phyloP scores from a whole-genome alignment of 306 rosid species.

The Quercus gilva region DNA sequence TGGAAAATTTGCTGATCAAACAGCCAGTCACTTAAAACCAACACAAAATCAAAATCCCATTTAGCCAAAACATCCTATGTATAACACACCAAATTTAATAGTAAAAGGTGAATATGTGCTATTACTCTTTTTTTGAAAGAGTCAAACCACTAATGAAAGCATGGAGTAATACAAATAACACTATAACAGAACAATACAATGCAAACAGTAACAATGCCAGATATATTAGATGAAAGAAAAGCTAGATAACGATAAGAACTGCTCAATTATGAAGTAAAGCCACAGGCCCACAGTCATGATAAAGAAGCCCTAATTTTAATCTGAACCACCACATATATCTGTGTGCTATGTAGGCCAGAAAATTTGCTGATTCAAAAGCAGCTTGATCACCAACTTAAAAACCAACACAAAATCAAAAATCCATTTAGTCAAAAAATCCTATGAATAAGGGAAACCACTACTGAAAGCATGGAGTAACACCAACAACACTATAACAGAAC shows the following conservation, averaged over 20 bases:
- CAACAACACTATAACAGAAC: too few species aligned
- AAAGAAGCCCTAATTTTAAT: conserved; percentile 16
- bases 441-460: conserved; percentile 22
- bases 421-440: conserved; percentile 26
- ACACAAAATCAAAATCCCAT: conserved; percentile 14
- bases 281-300: not conserved
- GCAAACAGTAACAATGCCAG: too few species aligned
- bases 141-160: too few species aligned
- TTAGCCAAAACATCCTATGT: conserved; percentile 34
- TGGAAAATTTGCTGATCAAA: conserved; percentile 29
- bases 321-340: conserved; percentile 25
- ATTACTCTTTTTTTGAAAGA: conserved; percentile 39
- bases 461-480: too few species aligned
- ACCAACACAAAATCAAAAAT: conserved; percentile 16
- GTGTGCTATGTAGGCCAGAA: conserved; percentile 6
- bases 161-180: too few species aligned
- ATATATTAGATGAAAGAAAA: too few species aligned
- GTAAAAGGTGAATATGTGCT: conserved; percentile 52
- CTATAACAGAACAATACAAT: too few species aligned
- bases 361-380: conserved; percentile 25
- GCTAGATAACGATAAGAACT: not conserved
- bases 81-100: conserved; percentile 27
- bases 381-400: conserved; percentile 12
- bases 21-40: conserved; percentile 13
- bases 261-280: conserved; percentile 13